Evolutionary conservation across 192 early-diverging fungal genomes (phyloP).

Genomic region (Coemansia sp.): DNA sequence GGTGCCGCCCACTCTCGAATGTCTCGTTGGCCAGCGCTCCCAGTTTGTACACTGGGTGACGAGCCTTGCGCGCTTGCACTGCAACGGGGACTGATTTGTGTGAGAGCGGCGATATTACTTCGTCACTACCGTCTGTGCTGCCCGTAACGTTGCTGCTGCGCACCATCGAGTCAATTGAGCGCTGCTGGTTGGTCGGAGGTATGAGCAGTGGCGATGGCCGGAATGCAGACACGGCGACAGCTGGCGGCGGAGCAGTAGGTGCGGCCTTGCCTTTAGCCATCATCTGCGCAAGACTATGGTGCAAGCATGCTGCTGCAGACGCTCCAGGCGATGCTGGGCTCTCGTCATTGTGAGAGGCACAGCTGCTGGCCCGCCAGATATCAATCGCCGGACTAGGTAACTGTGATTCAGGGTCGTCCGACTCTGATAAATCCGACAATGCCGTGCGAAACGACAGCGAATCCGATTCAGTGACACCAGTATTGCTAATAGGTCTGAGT

Average conservation of each 20-base stretch:
- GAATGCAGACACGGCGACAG: neutral
- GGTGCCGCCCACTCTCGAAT: slow-evolving; percentile 58
- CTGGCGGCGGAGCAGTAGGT: neutral
- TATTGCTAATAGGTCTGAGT: neutral
- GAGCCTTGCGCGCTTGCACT: slow-evolving; percentile 46
- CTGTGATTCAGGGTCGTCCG: neutral
- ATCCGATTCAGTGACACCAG: slow-evolving; percentile 25
- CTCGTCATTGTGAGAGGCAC: neutral
- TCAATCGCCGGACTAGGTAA: neutral
- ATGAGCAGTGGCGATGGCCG: neutral
- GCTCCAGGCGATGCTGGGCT: neutral
- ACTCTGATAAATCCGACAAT: slow-evolving; percentile 19
- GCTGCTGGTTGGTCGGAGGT: neutral
- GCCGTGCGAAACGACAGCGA: slow-evolving; percentile 53
- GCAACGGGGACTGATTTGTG: slow-evolving; percentile 43
- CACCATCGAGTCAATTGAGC: neutral
- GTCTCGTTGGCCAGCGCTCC: slow-evolving; percentile 59
- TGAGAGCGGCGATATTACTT: slow-evolving; percentile 37
- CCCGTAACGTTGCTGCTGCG: neutral
- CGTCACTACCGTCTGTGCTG: neutral
- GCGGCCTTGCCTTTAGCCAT: neutral
- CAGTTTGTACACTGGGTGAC: slow-evolving; percentile 54
- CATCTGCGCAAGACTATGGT: neutral
- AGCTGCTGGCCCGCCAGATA: neutral
- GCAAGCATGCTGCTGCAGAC: neutral